A percentile compares a stretch with the other conserved stretches of the same genome.
Evolutionary conservation across 2,329 filamentous ascomycete genomes (phyloP).

Genomic region (Akanthomyces lecanii): DNA sequence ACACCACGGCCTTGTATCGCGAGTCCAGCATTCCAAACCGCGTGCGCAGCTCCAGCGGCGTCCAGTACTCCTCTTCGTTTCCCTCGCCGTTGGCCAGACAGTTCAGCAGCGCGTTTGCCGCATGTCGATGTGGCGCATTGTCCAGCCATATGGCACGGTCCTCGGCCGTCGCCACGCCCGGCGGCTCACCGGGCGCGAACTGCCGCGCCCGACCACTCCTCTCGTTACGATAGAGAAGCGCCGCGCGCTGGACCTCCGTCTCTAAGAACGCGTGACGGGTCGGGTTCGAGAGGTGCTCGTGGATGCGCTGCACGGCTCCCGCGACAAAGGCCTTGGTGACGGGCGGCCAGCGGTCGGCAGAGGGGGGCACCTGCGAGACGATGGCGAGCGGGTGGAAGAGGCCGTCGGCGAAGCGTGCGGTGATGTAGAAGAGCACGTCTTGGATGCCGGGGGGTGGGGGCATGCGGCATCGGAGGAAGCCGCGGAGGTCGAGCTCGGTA

Average conservation of each 20-base stretch:
- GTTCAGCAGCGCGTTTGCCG: not conserved
- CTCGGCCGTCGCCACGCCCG: not conserved
- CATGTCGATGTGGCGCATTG: not conserved
- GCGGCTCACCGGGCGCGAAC: not conserved
- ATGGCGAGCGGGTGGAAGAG: not conserved
- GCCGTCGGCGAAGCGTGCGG: not conserved
- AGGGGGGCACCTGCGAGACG: not conserved
- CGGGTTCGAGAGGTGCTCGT: not conserved
- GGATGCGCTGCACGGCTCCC: not conserved
- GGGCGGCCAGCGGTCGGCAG: not conserved
- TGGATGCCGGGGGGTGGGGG: not conserved
- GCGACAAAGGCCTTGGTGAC: not conserved
- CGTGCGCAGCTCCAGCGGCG: not conserved
- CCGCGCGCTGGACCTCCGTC: not conserved
- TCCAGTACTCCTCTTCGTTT: not conserved
- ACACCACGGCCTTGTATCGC: not conserved
- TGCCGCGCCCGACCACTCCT: not conserved
- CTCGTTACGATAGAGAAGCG: not conserved
- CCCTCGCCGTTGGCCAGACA: not conserved
- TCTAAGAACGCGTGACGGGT: not conserved
- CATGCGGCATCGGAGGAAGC: not conserved
- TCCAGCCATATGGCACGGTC: constrained; percentile 6
- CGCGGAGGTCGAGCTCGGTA: no score
- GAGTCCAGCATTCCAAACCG: not conserved
- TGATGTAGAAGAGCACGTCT: not conserved